Conservation (phyloP, 176 grass and related monocot genomes). For the maize (Zea mays) region DNA sequence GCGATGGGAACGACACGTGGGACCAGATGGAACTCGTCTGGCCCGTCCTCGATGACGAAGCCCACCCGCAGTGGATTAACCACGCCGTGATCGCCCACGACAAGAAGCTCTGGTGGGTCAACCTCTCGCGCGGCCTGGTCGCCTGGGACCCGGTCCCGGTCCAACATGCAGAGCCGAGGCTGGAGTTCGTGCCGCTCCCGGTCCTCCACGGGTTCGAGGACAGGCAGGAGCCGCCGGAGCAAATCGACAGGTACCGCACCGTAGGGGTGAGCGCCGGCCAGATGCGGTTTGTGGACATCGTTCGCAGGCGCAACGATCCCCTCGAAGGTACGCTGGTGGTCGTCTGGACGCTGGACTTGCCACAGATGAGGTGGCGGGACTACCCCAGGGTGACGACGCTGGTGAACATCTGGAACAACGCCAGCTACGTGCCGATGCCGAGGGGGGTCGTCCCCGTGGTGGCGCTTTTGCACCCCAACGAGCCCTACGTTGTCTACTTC, state of each 20-base stretch:
- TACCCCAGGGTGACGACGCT: background rate
- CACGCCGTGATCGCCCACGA: slow-evolving; percentile 10
- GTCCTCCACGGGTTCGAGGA: background rate
- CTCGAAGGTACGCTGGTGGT: background rate
- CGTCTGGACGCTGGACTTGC: slow-evolving; percentile 8
- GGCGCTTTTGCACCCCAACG: background rate
- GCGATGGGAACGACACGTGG: too few species aligned
- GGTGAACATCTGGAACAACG: background rate
- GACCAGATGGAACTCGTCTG: background rate
- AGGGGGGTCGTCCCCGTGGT: background rate
- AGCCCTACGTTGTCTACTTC: slow-evolving; percentile 24
- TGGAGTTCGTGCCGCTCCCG: background rate
- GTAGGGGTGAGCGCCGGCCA: background rate
- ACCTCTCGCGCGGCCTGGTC: slow-evolving; percentile 13
- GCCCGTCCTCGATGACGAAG: background rate
- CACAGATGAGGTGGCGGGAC: background rate
- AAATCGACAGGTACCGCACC: background rate
- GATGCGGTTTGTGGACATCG: slow-evolving; percentile 20
- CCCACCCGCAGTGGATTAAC: background rate
- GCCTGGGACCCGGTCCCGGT: background rate
- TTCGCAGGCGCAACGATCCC: background rate
- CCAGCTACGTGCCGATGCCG: background rate
- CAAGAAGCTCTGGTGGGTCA: slow-evolving; percentile 6
- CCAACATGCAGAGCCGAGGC: background rate
- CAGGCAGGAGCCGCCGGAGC: background rate